Evolutionary conservation across 1,139 yeast genomes (phyloP).

Genomic region (Geotrichum australiense): DNA sequence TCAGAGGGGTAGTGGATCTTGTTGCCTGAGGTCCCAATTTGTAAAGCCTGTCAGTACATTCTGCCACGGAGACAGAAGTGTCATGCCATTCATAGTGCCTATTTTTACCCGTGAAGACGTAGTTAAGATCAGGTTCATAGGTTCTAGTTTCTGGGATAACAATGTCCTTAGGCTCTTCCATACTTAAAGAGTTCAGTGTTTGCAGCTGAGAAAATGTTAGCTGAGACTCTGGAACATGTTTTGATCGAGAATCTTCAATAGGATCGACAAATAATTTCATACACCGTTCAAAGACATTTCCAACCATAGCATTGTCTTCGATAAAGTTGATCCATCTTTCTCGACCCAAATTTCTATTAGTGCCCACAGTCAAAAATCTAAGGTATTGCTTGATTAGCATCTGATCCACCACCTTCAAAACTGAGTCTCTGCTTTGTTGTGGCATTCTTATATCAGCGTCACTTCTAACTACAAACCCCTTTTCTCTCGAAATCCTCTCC

Average conservation of each 20-base stretch:
- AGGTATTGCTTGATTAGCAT: conserved; percentile 10
- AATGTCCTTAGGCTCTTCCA: neutral
- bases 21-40: too few species aligned
- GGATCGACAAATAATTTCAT: conserved; percentile 19
- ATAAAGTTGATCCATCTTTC: conserved; percentile 21
- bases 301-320: conserved; percentile 18
- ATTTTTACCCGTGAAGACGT: too few species aligned
- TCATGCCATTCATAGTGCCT: neutral
- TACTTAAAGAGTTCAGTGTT: neutral
- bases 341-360: too few species aligned
- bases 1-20: too few species aligned
- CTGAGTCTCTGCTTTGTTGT: conserved; percentile 18
- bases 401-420: conserved; percentile 18
- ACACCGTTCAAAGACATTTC: conserved; percentile 21
- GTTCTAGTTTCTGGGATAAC: neutral
- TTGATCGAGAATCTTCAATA: conserved; percentile 9
- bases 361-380: too few species aligned
- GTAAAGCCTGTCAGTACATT: too few species aligned
- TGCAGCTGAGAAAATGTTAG: neutral
- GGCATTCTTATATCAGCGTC: conserved; percentile 21
- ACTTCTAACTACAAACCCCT: neutral
- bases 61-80: too few species aligned
- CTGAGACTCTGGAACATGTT: neutral
- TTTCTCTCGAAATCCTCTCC: conserved; percentile 19
- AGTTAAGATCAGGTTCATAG: neutral